These are phyloP conservation scores for Pyrus bretschneideri DNA, from an alignment of 306 rosid species.

Conservation along the genomic window DNA sequence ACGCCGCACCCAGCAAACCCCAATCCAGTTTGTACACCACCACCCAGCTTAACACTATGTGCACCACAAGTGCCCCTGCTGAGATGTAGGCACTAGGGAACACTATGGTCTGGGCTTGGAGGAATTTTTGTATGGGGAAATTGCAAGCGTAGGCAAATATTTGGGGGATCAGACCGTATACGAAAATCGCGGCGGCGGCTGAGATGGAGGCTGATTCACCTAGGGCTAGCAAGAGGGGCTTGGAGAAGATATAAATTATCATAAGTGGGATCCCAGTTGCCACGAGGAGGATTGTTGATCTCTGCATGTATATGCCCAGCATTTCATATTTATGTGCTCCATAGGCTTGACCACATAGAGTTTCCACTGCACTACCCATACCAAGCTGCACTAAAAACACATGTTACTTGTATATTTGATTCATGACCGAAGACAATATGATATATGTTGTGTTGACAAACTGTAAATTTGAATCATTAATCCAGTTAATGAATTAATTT, in stretches of 20 bases:
- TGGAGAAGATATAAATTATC: conserved; percentile 30
- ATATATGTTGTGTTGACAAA: neutral
- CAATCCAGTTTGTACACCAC: conserved; percentile 14
- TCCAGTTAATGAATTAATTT: no score
- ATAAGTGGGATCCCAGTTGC: conserved; percentile 29
- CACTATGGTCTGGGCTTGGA: conserved; percentile 51
- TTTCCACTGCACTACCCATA: conserved; percentile 63
- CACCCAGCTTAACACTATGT: conserved; percentile 35
- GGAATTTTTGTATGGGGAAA: conserved; percentile 44
- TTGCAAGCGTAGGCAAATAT: conserved; percentile 47
- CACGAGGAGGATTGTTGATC: conserved; percentile 35
- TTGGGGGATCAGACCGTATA: conserved; percentile 32
- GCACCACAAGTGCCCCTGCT: conserved; percentile 16
- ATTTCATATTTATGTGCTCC: conserved; percentile 42
- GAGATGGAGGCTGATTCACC: conserved; percentile 17
- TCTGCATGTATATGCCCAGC: conserved; percentile 43
- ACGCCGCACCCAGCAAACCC: conserved; percentile 48
- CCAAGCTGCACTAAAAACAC: conserved; percentile 30
- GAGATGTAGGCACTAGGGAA: conserved; percentile 40
- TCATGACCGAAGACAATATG: neutral
- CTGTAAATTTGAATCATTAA: no score
- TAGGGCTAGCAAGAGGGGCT: conserved; percentile 21
- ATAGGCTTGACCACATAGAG: conserved; percentile 61
- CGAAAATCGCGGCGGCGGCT: conserved; percentile 32
- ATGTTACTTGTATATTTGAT: neutral